Conservation (phyloP, 176 grass and related monocot species). For the Typha latifolia region DNA sequence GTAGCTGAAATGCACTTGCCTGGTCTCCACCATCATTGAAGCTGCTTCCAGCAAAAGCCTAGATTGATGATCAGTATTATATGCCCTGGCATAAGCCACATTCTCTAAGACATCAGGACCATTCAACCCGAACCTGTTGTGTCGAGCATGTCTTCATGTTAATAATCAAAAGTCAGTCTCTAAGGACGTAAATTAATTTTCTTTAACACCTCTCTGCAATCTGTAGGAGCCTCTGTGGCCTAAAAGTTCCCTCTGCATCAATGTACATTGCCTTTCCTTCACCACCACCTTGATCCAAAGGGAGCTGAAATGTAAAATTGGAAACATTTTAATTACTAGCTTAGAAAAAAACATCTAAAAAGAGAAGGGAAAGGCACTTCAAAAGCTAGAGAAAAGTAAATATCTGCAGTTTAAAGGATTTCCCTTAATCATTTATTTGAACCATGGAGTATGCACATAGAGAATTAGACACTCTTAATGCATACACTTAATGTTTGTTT, state of each 20-base stretch:
- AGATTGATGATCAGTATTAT: slow-evolving; percentile 90
- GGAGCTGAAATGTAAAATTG: slow-evolving; percentile 42
- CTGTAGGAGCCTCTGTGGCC: slow-evolving; percentile 80
- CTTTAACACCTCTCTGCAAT: slow-evolving; percentile 71
- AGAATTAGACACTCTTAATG: background rate
- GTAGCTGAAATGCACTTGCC: slow-evolving; percentile 20
- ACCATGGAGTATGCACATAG: too few species aligned
- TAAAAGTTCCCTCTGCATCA: slow-evolving; percentile 88
- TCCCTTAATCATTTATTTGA: too few species aligned
- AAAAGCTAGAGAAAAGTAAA: too few species aligned
- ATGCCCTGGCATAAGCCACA: slow-evolving; percentile 89
- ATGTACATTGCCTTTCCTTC: slow-evolving; percentile 95
- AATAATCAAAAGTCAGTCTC: background rate
- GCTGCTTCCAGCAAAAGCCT: slow-evolving; percentile 80
- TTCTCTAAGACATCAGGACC: slow-evolving; percentile 93
- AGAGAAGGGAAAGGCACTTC: too few species aligned
- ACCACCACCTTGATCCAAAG: slow-evolving; percentile 93
- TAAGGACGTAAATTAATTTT: background rate
- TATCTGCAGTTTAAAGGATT: too few species aligned
- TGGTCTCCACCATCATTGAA: slow-evolving; percentile 94
- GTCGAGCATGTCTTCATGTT: background rate
- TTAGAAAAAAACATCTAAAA: too few species aligned
- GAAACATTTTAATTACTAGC: too few species aligned
- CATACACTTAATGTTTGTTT: background rate
- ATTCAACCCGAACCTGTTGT: slow-evolving; percentile 73